Percentiles rank a stretch among this genome's conserved stretches.
Evolutionary conservation across 257 asterid genomes (phyloP).

Genomic region (Gardenia jasminoides): DNA sequence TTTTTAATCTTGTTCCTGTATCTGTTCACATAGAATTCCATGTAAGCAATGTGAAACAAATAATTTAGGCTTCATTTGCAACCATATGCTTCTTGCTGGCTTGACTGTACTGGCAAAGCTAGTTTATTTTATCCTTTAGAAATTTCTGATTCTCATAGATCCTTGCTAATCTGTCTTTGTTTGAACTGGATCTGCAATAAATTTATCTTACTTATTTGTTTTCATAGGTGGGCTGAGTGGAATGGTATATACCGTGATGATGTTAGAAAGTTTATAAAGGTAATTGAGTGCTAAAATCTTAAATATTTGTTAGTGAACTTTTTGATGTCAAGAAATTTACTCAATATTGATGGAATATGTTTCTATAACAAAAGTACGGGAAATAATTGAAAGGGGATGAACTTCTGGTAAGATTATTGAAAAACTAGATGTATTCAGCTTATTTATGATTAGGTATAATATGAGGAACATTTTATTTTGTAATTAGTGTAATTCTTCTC

Average conservation of each 20-base stretch:
- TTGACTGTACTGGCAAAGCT: background rate
- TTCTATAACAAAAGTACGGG: background rate
- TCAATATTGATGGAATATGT: background rate
- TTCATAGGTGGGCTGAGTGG: conserved; percentile 98
- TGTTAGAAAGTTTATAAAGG: conserved; percentile 88
- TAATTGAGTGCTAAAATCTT: conserved; percentile 26
- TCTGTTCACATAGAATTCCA: background rate
- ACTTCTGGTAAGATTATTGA: background rate
- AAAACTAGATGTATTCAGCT: background rate
- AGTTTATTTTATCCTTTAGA: background rate
- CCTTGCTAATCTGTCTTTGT: background rate
- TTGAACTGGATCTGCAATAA: conserved; percentile 8
- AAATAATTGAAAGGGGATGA: conserved; percentile 8
- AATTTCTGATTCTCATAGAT: background rate
- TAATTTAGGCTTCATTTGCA: background rate
- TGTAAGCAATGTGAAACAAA: background rate
- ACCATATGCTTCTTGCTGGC: background rate
- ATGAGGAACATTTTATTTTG: background rate
- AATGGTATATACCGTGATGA: conserved; percentile 95
- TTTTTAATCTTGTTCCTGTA: background rate
- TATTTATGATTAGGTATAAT: background rate
- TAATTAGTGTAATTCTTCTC: background rate
- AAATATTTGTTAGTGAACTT: background rate
- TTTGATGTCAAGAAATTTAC: background rate
- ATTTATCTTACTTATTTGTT: conserved; percentile 20